Conservation (phyloP, 495 filamentous ascomycete species). For the Glarea lozoyensis region DNA sequence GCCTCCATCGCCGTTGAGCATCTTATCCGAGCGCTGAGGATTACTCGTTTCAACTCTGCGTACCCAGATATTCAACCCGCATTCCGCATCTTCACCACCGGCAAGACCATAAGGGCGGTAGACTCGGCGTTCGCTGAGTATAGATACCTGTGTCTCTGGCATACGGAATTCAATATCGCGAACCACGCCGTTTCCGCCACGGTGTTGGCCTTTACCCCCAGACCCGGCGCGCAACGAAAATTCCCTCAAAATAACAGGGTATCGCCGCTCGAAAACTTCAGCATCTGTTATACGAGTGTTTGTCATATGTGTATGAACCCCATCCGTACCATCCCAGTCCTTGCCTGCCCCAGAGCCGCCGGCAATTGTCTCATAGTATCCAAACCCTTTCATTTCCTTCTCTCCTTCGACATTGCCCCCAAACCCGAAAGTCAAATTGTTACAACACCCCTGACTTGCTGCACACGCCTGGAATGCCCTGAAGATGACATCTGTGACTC, state of each 20-base stretch:
- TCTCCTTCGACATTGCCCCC: conserved; percentile 66
- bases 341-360: conserved; percentile 85
- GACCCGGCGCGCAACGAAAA: conserved; percentile 66
- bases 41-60: conserved; percentile 48
- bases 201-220: conserved; percentile 66
- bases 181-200: conserved; percentile 82
- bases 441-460: conserved; percentile 86
- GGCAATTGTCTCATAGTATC: conserved; percentile 97
- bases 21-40: conserved; percentile 32
- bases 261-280: conserved; percentile 91
- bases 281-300: conserved; percentile 96
- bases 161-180: conserved; percentile 93
- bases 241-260: conserved; percentile 77
- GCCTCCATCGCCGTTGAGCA: conserved; percentile 20
- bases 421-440: conserved; percentile 81
- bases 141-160: conserved; percentile 79
- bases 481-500: conserved; percentile 90
- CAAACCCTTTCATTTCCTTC: conserved; percentile 63
- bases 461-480: conserved; percentile 86
- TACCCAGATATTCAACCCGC: conserved; percentile 84
- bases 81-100: conserved; percentile 73
- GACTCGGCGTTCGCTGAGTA: conserved; percentile 79
- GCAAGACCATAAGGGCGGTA: conserved; percentile 82
- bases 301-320: conserved; percentile 97
- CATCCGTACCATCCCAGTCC: conserved; percentile 79